Conservation (phyloP, 2,329 filamentous ascomycete species). For the Fusarium sp. region DNA sequence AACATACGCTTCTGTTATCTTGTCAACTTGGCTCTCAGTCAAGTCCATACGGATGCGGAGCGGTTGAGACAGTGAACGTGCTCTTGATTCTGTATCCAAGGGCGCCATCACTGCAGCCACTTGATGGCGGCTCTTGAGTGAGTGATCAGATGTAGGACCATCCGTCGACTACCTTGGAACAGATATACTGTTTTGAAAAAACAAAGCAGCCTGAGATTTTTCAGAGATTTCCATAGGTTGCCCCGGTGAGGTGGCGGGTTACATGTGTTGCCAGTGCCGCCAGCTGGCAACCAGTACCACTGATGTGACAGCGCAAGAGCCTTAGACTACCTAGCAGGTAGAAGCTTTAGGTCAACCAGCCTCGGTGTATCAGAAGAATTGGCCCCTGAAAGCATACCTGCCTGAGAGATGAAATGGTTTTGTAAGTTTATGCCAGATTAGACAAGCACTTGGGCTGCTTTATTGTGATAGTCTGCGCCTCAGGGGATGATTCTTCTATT, state of each 20-base stretch:
- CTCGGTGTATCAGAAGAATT: no score
- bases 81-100: slow-evolving; percentile 51
- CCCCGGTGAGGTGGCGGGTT: not conserved
- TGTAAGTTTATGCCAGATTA: no score
- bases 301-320: not conserved
- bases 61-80: slow-evolving; percentile 54
- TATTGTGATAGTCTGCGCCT: no score
- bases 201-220: not conserved
- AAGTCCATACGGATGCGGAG: slow-evolving; percentile 61
- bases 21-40: slow-evolving; percentile 62
- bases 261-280: not conserved
- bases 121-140: not conserved
- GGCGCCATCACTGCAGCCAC: slow-evolving; percentile 39
- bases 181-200: not conserved
- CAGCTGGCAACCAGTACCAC: slow-evolving; percentile 19
- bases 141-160: not conserved
- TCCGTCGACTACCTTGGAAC: not conserved
- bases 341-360: not conserved
- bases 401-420: no score
- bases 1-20: slow-evolving; percentile 58
- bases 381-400: not conserved
- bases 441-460: no score
- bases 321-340: not conserved
- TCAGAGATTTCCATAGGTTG: not conserved
- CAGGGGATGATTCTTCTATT: no score